phyloP scores from a whole-genome alignment of 2,329 filamentous ascomycete species.

The Domatiomyces catenatus region DNA sequence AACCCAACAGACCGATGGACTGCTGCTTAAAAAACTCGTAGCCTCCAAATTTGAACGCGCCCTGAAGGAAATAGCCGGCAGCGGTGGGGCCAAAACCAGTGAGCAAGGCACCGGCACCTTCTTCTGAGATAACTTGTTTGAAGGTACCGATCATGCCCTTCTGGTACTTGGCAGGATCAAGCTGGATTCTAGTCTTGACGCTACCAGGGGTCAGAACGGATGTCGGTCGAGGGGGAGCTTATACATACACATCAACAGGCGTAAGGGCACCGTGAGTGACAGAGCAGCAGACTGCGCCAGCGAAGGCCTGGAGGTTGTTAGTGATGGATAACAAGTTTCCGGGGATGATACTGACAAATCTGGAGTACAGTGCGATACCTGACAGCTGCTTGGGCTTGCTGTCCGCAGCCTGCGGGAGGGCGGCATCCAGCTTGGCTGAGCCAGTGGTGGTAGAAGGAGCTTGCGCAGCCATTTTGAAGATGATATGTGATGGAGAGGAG shows the following conservation, averaged over 20 bases:
- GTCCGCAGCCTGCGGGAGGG: slow-evolving; percentile 33
- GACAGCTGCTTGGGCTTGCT: slow-evolving; percentile 39
- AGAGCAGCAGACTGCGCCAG: slow-evolving; percentile 94
- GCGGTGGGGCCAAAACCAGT: slow-evolving; percentile 75
- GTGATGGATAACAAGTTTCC: neutral
- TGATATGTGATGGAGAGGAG: slow-evolving; percentile 9
- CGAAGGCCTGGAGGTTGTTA: slow-evolving; percentile 46
- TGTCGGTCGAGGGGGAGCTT: slow-evolving; percentile 17
- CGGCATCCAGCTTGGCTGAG: slow-evolving; percentile 38
- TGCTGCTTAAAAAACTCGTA: slow-evolving; percentile 97
- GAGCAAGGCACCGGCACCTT: slow-evolving; percentile 73
- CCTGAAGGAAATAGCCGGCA: slow-evolving; percentile 87
- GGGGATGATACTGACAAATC: slow-evolving; percentile 13
- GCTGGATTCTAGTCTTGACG: slow-evolving; percentile 92
- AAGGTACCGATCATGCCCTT: slow-evolving; percentile 72
- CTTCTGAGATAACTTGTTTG: slow-evolving; percentile 66
- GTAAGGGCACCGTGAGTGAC: slow-evolving; percentile 94
- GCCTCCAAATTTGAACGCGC: slow-evolving; percentile 84
- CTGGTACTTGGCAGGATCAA: slow-evolving; percentile 82
- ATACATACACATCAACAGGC: slow-evolving; percentile 95
- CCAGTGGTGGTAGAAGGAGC: slow-evolving; percentile 34
- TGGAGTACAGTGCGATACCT: slow-evolving; percentile 64
- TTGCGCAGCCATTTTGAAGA: slow-evolving; percentile 26
- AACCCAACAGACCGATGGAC: slow-evolving; percentile 63
- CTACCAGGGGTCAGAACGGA: slow-evolving; percentile 33